A percentile compares a stretch with the other conserved stretches of the same genome.
These are phyloP conservation scores for Cercospora zeina DNA, from an alignment of 2,329 filamentous ascomycete species.

Conservation along the genomic window DNA sequence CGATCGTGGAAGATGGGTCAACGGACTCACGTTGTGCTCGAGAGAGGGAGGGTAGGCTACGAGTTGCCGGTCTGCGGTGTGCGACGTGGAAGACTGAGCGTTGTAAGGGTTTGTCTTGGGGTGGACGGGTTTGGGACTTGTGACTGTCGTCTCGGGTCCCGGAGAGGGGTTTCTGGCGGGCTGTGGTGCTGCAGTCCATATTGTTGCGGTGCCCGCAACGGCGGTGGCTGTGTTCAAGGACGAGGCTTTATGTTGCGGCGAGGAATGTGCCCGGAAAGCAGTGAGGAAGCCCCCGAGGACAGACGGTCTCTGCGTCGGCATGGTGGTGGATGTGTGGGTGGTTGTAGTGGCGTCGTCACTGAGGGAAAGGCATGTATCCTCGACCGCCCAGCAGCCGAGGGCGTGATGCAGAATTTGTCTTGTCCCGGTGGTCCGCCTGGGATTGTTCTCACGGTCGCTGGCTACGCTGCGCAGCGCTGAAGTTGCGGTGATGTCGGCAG, in stretches of 20 bases:
- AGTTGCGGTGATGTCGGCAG: neutral
- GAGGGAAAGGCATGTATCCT: neutral
- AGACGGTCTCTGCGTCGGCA: slow-evolving; percentile 63
- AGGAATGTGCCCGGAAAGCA: slow-evolving; percentile 64
- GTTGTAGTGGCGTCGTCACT: neutral
- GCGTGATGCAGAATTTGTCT: neutral
- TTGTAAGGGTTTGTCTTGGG: slow-evolving; percentile 45
- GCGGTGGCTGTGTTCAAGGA: slow-evolving; percentile 33
- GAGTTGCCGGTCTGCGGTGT: slow-evolving; percentile 46
- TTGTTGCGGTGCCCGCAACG: slow-evolving; percentile 42
- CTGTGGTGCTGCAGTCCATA: slow-evolving; percentile 35
- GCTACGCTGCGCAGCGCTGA: neutral
- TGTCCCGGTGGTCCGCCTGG: slow-evolving; percentile 2
- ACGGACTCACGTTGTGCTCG: slow-evolving; percentile 42
- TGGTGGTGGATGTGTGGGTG: slow-evolving; percentile 35
- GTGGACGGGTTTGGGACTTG: slow-evolving; percentile 51
- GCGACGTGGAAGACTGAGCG: slow-evolving; percentile 28
- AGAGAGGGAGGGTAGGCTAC: slow-evolving; percentile 42
- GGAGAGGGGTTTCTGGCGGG: slow-evolving; percentile 27
- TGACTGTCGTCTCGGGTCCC: slow-evolving; percentile 30
- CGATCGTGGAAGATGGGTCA: slow-evolving; percentile 42
- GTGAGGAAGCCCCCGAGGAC: slow-evolving; percentile 69
- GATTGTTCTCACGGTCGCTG: neutral
- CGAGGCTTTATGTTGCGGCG: slow-evolving; percentile 57
- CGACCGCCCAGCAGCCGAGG: slow-evolving; percentile 15